A percentile compares a stretch with the other conserved stretches of the same genome.
phyloP scores from a whole-genome alignment of 2,329 filamentous ascomycete species.

The Biscogniauxia sp. region DNA sequence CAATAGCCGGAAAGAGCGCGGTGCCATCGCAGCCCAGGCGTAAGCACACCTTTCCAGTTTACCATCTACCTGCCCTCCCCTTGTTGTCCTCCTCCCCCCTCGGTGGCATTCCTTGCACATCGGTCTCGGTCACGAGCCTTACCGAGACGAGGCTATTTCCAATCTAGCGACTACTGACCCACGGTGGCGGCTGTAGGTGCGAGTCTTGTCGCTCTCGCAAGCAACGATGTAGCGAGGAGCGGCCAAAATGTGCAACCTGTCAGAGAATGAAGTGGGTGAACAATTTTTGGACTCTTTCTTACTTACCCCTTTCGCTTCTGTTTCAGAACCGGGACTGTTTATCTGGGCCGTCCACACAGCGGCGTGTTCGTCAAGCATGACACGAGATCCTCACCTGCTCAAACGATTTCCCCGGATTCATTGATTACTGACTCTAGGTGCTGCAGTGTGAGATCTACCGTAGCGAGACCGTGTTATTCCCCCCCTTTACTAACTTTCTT shows the following conservation, averaged over 20 bases:
- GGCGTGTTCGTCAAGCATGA: neutral
- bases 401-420: neutral
- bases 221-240: constrained; percentile 62
- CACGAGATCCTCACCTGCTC: neutral
- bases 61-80: neutral
- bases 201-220: constrained; percentile 60
- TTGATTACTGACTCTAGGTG: neutral
- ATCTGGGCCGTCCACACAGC: neutral
- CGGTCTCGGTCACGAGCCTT: constrained; percentile 22
- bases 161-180: neutral
- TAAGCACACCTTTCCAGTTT: constrained; percentile 22
- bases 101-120: constrained; percentile 6
- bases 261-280: constrained; percentile 9
- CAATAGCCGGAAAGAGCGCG: constrained; percentile 37
- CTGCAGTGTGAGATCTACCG: neutral
- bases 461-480: neutral
- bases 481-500: constrained; percentile 15
- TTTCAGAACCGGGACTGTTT: constrained; percentile 1
- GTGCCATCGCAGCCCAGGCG: constrained; percentile 38
- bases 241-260: constrained; percentile 61
- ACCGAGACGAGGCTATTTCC: neutral
- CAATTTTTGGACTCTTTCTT: neutral
- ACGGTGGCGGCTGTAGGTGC: constrained; percentile 34
- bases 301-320: constrained; percentile 1
- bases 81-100: constrained; percentile 6